Evolutionary conservation across 495 filamentous ascomycete genomes (phyloP).

Genomic region (Penicillium ochrochloron): DNA sequence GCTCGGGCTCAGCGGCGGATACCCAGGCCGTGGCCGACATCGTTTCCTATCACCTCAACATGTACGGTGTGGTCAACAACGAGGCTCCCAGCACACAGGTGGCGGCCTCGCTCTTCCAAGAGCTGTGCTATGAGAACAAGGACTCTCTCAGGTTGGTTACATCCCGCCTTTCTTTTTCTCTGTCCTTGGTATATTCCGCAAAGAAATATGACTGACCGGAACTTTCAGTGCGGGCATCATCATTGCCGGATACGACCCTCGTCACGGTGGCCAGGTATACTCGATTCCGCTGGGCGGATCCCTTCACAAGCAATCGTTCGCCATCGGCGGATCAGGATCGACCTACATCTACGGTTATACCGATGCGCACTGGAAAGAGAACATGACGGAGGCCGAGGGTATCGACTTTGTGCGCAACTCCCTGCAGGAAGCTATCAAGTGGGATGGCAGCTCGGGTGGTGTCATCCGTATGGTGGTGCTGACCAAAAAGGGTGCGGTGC

Average conservation of each 20-base stretch:
- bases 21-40: constrained; percentile 98
- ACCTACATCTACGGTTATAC: constrained; percentile 99
- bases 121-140: constrained; percentile 97
- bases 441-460: constrained; percentile 98
- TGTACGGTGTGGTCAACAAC: constrained; percentile 87
- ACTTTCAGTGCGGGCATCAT: constrained; percentile 85
- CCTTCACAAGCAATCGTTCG: constrained; percentile 93
- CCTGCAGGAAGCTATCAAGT: constrained; percentile 93
- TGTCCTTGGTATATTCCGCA: not conserved
- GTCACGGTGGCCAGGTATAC: constrained; percentile 94
- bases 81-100: constrained; percentile 91
- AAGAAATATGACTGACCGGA: constrained; percentile 24
- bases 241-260: constrained; percentile 92
- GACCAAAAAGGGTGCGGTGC: constrained; percentile 82
- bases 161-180: not conserved
- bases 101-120: constrained; percentile 93
- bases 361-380: constrained; percentile 93
- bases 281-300: constrained; percentile 96
- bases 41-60: constrained; percentile 91
- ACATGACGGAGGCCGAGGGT: constrained; percentile 93
- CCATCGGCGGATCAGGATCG: constrained; percentile 95
- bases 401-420: constrained; percentile 89
- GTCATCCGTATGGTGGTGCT: constrained; percentile 97
- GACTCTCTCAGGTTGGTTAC: constrained; percentile 73
- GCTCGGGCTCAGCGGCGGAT: constrained; percentile 94